These are phyloP conservation scores for Xylariales sp. DNA, from an alignment of 2,329 filamentous ascomycete species.

Conservation along the genomic window DNA sequence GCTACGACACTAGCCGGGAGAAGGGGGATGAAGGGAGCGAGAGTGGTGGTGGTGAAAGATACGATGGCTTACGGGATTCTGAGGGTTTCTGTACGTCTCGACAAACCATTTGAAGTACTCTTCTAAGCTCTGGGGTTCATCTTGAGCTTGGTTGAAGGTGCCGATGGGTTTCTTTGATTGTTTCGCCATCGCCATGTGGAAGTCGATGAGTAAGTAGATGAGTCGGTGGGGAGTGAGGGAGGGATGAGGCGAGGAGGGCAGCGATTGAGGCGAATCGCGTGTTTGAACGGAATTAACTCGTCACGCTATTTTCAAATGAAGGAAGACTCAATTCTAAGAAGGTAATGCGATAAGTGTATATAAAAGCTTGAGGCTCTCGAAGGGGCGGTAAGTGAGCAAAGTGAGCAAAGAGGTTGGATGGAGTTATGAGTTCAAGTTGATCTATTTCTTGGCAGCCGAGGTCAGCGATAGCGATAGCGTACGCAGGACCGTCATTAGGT, in stretches of 20 bases:
- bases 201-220: background rate
- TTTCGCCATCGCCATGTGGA: constrained; percentile 23
- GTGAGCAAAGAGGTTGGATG: background rate
- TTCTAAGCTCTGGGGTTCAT: constrained; percentile 31
- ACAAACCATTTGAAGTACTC: constrained; percentile 25
- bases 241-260: too few relatives aligned
- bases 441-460: constrained; percentile 29
- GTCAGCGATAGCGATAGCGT: constrained; percentile 9
- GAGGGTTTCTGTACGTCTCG: constrained; percentile 25
- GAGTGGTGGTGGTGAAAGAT: background rate
- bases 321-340: too few relatives aligned
- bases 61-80: constrained; percentile 32
- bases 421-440: background rate
- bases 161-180: background rate
- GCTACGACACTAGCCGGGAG: background rate
- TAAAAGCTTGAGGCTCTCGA: too few relatives aligned
- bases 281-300: too few relatives aligned
- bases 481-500: too few relatives aligned
- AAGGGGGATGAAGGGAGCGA: background rate
- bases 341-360: too few relatives aligned
- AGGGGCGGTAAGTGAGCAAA: background rate
- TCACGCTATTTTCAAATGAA: too few relatives aligned
- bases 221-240: background rate
- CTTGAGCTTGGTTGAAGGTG: background rate
- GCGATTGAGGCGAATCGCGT: too few relatives aligned